Percentiles rank a stretch among this genome's conserved stretches.
Conservation (phyloP, 805 yeast species). For the Starmerella potacharoeniae region DNA sequence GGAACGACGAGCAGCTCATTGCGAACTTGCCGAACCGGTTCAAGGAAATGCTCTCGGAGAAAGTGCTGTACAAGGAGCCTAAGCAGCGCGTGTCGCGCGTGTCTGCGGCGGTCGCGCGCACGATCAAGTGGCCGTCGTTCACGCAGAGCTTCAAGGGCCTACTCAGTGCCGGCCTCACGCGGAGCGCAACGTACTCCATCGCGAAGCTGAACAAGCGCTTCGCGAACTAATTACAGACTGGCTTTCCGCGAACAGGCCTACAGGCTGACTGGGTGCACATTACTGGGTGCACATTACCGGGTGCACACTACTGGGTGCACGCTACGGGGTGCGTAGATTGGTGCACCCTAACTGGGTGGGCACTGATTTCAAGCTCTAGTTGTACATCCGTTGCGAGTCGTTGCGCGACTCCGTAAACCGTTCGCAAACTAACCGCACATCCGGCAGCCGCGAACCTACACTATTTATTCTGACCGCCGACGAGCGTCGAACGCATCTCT, state of each 20-base stretch:
- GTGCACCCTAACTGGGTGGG: too few species aligned
- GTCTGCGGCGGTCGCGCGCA: constrained; percentile 38
- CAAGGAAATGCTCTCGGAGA: constrained; percentile 32
- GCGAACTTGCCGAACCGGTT: constrained; percentile 41
- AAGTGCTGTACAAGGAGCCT: constrained; percentile 9
- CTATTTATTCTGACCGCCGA: too few species aligned
- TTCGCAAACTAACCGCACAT: too few species aligned
- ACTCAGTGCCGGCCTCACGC: constrained; percentile 60
- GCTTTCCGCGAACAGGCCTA: neutral
- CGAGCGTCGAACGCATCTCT: too few species aligned
- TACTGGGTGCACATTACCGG: too few species aligned
- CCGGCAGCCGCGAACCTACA: too few species aligned
- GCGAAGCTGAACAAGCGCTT: constrained; percentile 23
- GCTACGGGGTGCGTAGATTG: too few species aligned
- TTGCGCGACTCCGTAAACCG: too few species aligned
- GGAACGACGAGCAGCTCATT: constrained; percentile 35
- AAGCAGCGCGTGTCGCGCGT: constrained; percentile 27
- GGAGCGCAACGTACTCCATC: constrained; percentile 18
- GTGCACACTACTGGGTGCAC: too few species aligned
- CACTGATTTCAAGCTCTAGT: too few species aligned
- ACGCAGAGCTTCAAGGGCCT: constrained; percentile 74
- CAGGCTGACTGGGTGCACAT: too few species aligned
- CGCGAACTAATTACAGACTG: neutral
- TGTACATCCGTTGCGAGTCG: too few species aligned
- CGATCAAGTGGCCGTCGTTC: constrained; percentile 58